Evolutionary conservation across 2,329 filamentous ascomycete species (phyloP).

Genomic region (Chrysoporthe austroafricana): DNA sequence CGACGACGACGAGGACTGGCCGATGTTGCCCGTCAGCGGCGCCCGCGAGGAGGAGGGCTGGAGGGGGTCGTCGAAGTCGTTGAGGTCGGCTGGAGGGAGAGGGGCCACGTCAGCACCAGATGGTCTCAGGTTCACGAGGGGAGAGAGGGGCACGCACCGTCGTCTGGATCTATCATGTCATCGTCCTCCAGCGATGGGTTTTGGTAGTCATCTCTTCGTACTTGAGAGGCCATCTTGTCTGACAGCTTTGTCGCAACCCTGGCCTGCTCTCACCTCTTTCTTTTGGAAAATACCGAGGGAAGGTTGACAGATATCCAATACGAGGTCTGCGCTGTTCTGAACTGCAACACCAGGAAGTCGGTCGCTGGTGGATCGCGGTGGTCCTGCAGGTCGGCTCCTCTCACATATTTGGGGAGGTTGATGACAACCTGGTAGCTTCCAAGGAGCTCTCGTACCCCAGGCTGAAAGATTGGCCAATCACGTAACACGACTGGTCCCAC

Average conservation of each 20-base stretch:
- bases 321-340: neutral
- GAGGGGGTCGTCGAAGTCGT: constrained; percentile 91
- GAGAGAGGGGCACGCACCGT: constrained; percentile 56
- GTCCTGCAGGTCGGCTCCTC: neutral
- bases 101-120: neutral
- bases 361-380: neutral
- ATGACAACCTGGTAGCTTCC: constrained; percentile 22
- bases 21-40: constrained; percentile 84
- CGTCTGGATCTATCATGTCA: constrained; percentile 78
- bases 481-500: constrained; percentile 17
- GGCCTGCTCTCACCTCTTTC: neutral
- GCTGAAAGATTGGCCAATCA: constrained; percentile 10
- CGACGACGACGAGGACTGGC: constrained; percentile 57
- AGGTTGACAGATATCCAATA: neutral
- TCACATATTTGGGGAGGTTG: constrained; percentile 10
- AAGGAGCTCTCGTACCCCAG: constrained; percentile 12
- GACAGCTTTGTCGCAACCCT: constrained; percentile 1
- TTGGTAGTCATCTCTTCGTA: constrained; percentile 60
- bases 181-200: constrained; percentile 63
- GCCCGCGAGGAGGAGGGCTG: constrained; percentile 70
- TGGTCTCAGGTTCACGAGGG: neutral
- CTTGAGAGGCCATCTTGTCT: constrained; percentile 50
- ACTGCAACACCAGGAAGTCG: neutral
- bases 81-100: constrained; percentile 69
- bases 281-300: neutral